Conservation (phyloP, 2,329 filamentous ascomycete genomes). For the Lasiodiplodia hormozganensis region DNA sequence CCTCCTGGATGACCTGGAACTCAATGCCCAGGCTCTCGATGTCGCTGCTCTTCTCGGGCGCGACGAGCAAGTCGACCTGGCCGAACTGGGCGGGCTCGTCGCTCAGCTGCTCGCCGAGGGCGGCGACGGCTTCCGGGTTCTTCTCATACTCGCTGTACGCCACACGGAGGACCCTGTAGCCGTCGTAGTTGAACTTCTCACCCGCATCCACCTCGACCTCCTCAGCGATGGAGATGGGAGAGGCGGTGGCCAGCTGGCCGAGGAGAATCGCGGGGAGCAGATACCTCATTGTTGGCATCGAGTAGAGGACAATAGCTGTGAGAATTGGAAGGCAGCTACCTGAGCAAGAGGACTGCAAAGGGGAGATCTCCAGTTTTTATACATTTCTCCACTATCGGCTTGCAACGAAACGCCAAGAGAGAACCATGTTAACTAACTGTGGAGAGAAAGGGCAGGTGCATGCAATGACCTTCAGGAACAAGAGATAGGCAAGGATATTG, state of each 20-base stretch:
- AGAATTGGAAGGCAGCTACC: neutral
- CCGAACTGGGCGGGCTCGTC: constrained; percentile 42
- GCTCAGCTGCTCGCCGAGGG: constrained; percentile 42
- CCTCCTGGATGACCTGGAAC: constrained; percentile 42
- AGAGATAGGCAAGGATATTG: constrained; percentile 8
- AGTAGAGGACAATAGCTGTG: neutral
- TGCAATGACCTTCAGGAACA: constrained; percentile 8
- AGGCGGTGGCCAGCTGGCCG: constrained; percentile 7
- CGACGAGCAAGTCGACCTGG: constrained; percentile 46
- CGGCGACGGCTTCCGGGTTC: constrained; percentile 39
- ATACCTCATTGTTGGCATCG: neutral
- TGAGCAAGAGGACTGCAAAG: neutral
- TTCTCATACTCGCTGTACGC: constrained; percentile 39
- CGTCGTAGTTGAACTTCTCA: constrained; percentile 41
- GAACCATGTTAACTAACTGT: neutral
- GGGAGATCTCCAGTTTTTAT: neutral
- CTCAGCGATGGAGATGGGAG: neutral
- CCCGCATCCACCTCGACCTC: neutral
- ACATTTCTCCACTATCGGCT: neutral
- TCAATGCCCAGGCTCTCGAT: constrained; percentile 38
- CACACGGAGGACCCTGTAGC: constrained; percentile 46
- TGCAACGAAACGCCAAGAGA: neutral
- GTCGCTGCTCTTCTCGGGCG: constrained; percentile 42
- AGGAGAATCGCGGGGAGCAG: neutral
- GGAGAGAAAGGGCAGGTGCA: constrained; percentile 17